Base-by-base conservation (phyloP, 2,329 filamentous ascomycete genomes). In the Ceratocystis cacaofunesta region DNA sequence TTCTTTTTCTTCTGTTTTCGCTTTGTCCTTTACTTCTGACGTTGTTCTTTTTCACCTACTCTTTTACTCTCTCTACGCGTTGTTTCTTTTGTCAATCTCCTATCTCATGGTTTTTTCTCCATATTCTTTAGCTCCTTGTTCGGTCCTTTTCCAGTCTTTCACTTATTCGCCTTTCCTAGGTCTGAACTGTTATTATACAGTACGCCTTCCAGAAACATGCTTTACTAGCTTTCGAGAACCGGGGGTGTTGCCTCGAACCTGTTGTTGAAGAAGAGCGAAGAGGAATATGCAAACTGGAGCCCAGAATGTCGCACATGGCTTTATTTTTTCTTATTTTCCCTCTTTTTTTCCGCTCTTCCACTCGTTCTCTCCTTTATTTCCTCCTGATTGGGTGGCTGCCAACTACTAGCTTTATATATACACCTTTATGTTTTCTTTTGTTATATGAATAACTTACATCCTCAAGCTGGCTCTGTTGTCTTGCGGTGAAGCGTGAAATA, bases 21-120 rank as follows among this genome's bases (percentile, higher is more conserved):
- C 61, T 43, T 60, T 52, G 46, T 64, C 62, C 36, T 61, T 25
- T 62, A 55, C 44, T 66, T 65, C 19, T 62, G 12, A 58, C 41
- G 50, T 66, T 65, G 60, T 64, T 66, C 52, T 62, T 32, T 57
- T 36, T 44, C n/a, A 55, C 6, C 43, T 2, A 62, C 58, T 30
- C 43, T 30, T 65, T 62, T 36, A 5, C 55, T 36, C 55, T 62
- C 36, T 48, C 52, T 50, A 17, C 44, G 36, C 36, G 36, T 41
- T 41, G 36, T 41, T 41, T 41, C 36, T 41, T 41, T 41, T 41
- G 36, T 41, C 36, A 41, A 41, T 12, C 36, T 41, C 36, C 10
- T 41, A 41, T 41, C 15, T 48, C 44, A 19, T 19, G 5, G 12
- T 32, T 58, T 17, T 58, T 32, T 7, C 2, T 32, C 17, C n/a